These are phyloP conservation scores for Starmerella geochares DNA, from an alignment of 805 yeast species.

Conservation along the genomic window DNA sequence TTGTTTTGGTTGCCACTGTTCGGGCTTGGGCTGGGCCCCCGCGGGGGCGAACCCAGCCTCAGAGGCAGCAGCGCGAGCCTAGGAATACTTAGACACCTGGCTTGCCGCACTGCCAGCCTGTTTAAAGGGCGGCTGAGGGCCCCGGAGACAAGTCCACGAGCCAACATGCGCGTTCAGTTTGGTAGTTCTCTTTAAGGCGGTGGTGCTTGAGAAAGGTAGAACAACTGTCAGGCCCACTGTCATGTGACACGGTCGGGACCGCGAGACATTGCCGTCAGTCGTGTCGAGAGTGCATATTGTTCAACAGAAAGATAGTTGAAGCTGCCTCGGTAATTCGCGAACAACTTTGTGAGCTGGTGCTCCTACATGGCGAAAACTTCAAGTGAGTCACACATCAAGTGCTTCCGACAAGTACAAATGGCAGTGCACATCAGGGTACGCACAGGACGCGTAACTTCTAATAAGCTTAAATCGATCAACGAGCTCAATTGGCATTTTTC, in stretches of 20 bases:
- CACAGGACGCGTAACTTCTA: too few species aligned
- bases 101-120: neutral
- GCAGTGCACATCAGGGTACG: too few species aligned
- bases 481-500: too few species aligned
- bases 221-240: neutral
- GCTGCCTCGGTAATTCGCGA: too few species aligned
- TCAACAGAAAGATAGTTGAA: too few species aligned
- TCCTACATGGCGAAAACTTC: too few species aligned
- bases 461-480: too few species aligned
- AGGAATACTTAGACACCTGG: neutral
- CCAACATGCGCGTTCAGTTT: slow-evolving; percentile 3
- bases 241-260: slow-evolving; percentile 1
- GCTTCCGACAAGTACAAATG: too few species aligned
- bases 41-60: neutral
- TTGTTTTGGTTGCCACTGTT: neutral
- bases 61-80: slow-evolving; percentile 3
- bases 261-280: neutral
- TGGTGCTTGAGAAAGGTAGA: neutral
- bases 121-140: slow-evolving; percentile 1
- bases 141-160: slow-evolving; percentile 8
- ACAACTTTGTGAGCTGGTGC: too few species aligned
- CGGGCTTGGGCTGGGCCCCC: neutral
- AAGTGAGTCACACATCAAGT: too few species aligned
- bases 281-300: neutral
- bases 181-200: neutral